These are phyloP conservation scores for Rhododendron williamsianum DNA, from an alignment of 148 eudicot genomes.

Conservation along the genomic window DNA sequence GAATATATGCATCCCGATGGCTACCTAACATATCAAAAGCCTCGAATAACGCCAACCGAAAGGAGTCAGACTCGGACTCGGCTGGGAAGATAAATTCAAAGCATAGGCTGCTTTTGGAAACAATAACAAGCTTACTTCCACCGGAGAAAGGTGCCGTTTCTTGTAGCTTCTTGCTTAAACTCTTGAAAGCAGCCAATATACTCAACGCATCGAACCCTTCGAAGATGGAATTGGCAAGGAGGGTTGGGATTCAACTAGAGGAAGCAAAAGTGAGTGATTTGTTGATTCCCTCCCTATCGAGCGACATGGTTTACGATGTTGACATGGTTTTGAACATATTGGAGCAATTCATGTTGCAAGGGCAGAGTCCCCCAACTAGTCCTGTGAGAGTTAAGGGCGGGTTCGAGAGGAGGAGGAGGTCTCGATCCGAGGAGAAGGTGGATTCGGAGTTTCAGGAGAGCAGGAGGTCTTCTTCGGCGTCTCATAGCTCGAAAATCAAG, in stretches of 20 bases:
- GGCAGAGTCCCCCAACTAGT: conserved; percentile 67
- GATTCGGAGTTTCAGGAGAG: conserved; percentile 63
- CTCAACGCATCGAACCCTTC: conserved; percentile 51
- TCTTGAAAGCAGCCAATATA: conserved; percentile 58
- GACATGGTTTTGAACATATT: conserved; percentile 58
- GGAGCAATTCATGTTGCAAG: conserved; percentile 61
- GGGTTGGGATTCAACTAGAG: conserved; percentile 62
- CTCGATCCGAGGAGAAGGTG: conserved; percentile 61
- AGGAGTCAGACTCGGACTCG: conserved; percentile 21
- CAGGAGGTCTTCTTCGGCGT: conserved; percentile 74
- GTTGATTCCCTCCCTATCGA: conserved; percentile 35
- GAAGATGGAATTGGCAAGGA: conserved; percentile 60
- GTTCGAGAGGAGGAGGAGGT: conserved; percentile 52
- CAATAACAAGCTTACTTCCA: conserved; percentile 71
- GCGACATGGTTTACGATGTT: conserved; percentile 47
- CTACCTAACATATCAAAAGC: conserved; percentile 36
- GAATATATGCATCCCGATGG: conserved; percentile 70
- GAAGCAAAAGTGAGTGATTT: conserved; percentile 65
- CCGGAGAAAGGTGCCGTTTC: conserved; percentile 56
- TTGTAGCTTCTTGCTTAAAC: conserved; percentile 60
- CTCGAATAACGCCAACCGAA: conserved; percentile 17
- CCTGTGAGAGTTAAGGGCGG: conserved; percentile 50
- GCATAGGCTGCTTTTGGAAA: conserved; percentile 51
- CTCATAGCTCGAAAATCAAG: conserved; percentile 62
- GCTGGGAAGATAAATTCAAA: conserved; percentile 29